Evolutionary conservation across 352 stramenopile species (phyloP), one percentile per base, ranked within the genome.

Genomic region (Elongisporangium senticosum): DNA sequence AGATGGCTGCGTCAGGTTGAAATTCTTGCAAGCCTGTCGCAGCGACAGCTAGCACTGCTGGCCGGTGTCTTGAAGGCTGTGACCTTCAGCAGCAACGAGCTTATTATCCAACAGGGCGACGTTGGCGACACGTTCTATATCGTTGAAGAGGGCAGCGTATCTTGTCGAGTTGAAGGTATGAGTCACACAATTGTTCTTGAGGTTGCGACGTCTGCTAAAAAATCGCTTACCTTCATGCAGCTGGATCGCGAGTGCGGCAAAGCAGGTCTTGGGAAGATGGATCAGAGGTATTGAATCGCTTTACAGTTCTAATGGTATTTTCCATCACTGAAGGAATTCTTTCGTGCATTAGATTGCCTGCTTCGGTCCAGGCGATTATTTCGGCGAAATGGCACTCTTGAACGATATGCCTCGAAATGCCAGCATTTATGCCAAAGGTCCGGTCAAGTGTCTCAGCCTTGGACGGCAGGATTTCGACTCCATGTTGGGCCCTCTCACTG

Each of bases 301-400:
- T 37, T 1, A 37, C 26, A 37, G 26, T 37, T 37, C 26, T 10
- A 37, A 37, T 37, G 37, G 14, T 57, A 57, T 24, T 5, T 6
- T 28, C 4, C 21, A 37, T 10, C 26, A 10, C 26, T 37, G 26
- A 37, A 10, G 26, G 26, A 7, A 43, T 17, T 3, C 11, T 43
- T 17, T 15, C 11, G 4, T 43, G 26, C 22, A 59, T 21, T 56
- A 91, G 65, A 73, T 91, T 47, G 79, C 81, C 14, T 70, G 69
- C 51, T 83, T 88, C 22, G 68, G 68, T 4, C 73, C 75, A 1
- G 86, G 89, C 15, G 86, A 90, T 43, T 97, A 96, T 65, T 97
- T 97, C 62, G 90, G 90, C n/a, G 90, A 97, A 63, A 88, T 89
- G 70, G 86, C 89, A n/a, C 72, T 97, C 47, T 74, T 97, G n/a